phyloP scores from a whole-genome alignment of 2,329 filamentous ascomycete genomes.

The Fusarium hainanense region DNA sequence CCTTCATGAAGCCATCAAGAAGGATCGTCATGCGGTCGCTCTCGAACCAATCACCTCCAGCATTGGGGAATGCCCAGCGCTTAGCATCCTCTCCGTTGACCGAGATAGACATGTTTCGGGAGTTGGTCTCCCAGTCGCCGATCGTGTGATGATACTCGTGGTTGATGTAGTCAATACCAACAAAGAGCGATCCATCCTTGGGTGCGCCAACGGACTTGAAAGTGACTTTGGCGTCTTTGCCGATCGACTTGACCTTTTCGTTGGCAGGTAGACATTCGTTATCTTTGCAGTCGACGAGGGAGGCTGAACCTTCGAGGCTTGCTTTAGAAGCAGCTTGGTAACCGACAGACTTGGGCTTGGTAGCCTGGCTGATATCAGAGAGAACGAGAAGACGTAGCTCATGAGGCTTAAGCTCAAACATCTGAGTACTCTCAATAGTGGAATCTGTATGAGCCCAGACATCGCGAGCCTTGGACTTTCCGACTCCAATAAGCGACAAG shows the following conservation, averaged over 20 bases:
- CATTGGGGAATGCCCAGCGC: conserved; percentile 62
- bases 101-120: conserved; percentile 60
- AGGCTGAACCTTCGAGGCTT: conserved; percentile 51
- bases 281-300: conserved; percentile 49
- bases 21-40: conserved; percentile 57
- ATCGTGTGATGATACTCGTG: conserved; percentile 60
- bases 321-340: conserved; percentile 57
- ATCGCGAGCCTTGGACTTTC: conserved; percentile 53
- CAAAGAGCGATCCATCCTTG: conserved; percentile 51
- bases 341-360: conserved; percentile 33
- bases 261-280: conserved; percentile 57
- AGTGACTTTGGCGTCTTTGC: conserved; percentile 48
- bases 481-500: conserved; percentile 54
- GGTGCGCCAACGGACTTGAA: conserved; percentile 50
- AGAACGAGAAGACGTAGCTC: conserved; percentile 55
- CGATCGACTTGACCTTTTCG: conserved; percentile 56
- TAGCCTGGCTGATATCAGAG: conserved; percentile 47
- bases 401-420: conserved; percentile 51
- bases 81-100: conserved; percentile 58
- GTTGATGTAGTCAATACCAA: conserved; percentile 64
- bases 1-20: conserved; percentile 58
- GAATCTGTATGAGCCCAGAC: conserved; percentile 55
- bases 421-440: conserved; percentile 48
- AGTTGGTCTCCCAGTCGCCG: conserved; percentile 59
- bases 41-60: conserved; percentile 63